Evolutionary conservation across 1,139 yeast species (phyloP), one percentile per base, ranked within the genome.

Genomic region (Saccharomyces uvarum): DNA sequence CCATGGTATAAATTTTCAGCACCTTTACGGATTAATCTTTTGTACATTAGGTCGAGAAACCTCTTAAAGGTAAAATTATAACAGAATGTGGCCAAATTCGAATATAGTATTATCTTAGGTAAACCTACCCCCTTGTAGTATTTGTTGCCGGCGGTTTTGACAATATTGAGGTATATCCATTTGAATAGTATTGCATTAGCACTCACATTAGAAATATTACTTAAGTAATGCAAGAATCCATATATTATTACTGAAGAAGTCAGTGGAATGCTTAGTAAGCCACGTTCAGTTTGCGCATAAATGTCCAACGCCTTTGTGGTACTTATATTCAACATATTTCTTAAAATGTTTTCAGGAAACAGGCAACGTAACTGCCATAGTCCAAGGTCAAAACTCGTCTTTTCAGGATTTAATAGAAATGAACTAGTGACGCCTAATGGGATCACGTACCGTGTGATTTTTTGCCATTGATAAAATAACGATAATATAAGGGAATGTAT

Each of bases 261-360:
- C 2, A 62, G 58, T 2, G 68, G 49, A 24, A 66, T 59, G 13
- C 65, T 57, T 9, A 51, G 14, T 3, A 61, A 31, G 2, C 63
- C 63, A 3, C 46, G 51, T 44, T 49, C 28, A 2, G 62, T 54
- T 19, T 58, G 55, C 8, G 54, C 28, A 48, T 57, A 63, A 0
- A 61, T 57, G 53, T 61, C 65, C 7, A 63, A 47, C 2, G 59
- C 62, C 47, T 51, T 61, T 27, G 66, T 59, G 3, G 66, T 60
- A 3, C 70, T 65, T 14, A 76, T 65, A 46, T 71, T 69, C 56
- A 76, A 64, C 9, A 77, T 50, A n/a, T 62, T 62, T 56, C 69
- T 52, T 46, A 72, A 61, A 1, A 71, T 69, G 49, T 70, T 63
- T 28, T 63, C 68, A 2, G 77, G 77, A 2, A 63, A 61, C 19